A percentile compares a stretch with the other conserved stretches of the same genome.
phyloP scores from a whole-genome alignment of 129 eudicot species.

The Saussurea involucrata region DNA sequence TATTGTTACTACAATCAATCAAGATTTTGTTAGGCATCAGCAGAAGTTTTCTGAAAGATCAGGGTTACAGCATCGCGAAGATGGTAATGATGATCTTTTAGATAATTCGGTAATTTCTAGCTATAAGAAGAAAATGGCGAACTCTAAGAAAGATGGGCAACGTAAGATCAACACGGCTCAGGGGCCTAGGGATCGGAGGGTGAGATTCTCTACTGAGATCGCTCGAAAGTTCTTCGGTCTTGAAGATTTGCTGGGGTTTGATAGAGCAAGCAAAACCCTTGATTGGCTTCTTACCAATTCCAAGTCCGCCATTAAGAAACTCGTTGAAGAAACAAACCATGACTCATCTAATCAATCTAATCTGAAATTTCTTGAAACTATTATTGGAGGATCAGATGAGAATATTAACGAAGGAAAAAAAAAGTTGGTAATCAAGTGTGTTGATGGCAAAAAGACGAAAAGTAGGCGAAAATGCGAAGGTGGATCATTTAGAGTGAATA shows the following conservation, averaged over 20 bases:
- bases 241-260: conserved; percentile 40
- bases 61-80: not conserved
- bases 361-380: conserved; percentile 5
- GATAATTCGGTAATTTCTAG: conserved; percentile 1
- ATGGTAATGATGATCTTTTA: conserved; percentile 6
- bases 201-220: conserved; percentile 34
- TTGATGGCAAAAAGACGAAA: conserved; percentile 12
- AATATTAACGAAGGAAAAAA: conserved; percentile 1
- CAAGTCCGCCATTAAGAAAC: conserved; percentile 45
- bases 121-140: not conserved
- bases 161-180: conserved; percentile 45
- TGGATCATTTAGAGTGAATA: not conserved
- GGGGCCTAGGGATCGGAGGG: conserved; percentile 35
- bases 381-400: conserved; percentile 6
- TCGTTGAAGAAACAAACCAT: conserved; percentile 23
- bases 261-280: conserved; percentile 45
- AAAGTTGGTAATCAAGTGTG: conserved; percentile 5
- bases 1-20: not conserved
- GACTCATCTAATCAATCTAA: conserved; percentile 14
- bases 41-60: not conserved
- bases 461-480: conserved; percentile 1
- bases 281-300: conserved; percentile 38
- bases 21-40: not conserved
- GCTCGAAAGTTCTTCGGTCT: conserved; percentile 42
- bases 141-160: conserved; percentile 34